phyloP scores from a whole-genome alignment of 1,139 yeast species.

The Saccharomyces uvarum region DNA sequence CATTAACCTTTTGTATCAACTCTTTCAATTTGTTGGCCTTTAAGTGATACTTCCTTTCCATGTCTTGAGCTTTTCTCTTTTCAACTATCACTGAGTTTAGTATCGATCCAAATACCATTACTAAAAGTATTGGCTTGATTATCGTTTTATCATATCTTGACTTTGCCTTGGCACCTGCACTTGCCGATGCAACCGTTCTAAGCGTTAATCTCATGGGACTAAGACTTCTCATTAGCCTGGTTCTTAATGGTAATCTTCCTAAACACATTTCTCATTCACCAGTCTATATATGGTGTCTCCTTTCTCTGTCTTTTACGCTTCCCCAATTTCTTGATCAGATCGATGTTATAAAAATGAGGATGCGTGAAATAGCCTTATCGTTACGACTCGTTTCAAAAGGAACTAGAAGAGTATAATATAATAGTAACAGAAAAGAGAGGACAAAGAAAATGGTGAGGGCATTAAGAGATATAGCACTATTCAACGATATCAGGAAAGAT shows the following conservation, averaged over 20 bases:
- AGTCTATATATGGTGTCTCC: neutral
- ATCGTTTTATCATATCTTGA: slow-evolving; percentile 30
- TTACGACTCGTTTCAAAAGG: neutral
- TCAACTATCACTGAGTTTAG: slow-evolving; percentile 35
- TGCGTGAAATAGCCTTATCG: neutral
- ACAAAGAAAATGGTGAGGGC: neutral
- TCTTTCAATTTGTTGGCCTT: slow-evolving; percentile 32
- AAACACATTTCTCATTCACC: neutral
- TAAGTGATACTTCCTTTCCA: slow-evolving; percentile 34
- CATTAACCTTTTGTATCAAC: slow-evolving; percentile 19
- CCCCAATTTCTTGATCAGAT: neutral
- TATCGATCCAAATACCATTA: slow-evolving; percentile 33
- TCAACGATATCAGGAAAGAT: neutral
- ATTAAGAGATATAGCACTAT: neutral
- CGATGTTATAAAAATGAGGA: neutral
- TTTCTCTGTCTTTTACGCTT: neutral
- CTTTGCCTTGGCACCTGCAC: slow-evolving; percentile 4
- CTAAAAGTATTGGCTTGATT: slow-evolving; percentile 29
- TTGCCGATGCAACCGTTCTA: neutral
- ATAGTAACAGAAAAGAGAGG: neutral
- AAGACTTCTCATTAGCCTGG: neutral
- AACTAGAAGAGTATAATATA: neutral
- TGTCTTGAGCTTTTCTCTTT: slow-evolving; percentile 34
- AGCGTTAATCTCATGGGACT: neutral
- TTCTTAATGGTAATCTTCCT: neutral